Percentiles rank a stretch among this genome's conserved stretches.
Evolutionary conservation across 2,329 filamentous ascomycete genomes (phyloP).

Genomic region (Monilinia fructigena): DNA sequence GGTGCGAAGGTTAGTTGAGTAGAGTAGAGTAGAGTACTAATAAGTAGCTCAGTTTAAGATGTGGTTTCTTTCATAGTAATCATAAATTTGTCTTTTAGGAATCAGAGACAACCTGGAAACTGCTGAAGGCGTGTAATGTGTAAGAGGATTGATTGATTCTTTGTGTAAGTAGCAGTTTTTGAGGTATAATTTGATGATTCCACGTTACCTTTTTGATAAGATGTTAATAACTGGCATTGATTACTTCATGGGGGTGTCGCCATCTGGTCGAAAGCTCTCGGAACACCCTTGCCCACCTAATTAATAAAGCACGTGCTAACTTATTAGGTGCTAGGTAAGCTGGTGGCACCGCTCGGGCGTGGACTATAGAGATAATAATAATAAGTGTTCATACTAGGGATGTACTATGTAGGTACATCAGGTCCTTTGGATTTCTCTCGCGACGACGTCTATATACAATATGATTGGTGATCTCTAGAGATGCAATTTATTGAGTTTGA

Average conservation of each 20-base stretch:
- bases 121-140: background rate
- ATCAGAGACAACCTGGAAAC: background rate
- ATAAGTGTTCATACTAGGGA: too few relatives aligned
- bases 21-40: background rate
- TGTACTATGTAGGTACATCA: too few relatives aligned
- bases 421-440: too few relatives aligned
- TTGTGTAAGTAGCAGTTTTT: background rate
- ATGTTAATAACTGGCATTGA: too few relatives aligned
- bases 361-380: too few relatives aligned
- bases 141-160: background rate
- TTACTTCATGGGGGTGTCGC: too few relatives aligned
- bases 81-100: background rate
- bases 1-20: background rate
- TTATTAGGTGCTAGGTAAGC: too few relatives aligned
- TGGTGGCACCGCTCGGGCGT: too few relatives aligned
- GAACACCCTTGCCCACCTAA: too few relatives aligned
- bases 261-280: too few relatives aligned
- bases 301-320: too few relatives aligned
- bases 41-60: slow-evolving; percentile 7
- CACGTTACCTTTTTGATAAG: background rate
- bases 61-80: slow-evolving; percentile 11
- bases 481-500: background rate
- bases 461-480: background rate
- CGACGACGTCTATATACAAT: background rate
- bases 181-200: background rate